phyloP scores from a whole-genome alignment of 495 filamentous ascomycete genomes.

The Aspergillus funiculosus region DNA sequence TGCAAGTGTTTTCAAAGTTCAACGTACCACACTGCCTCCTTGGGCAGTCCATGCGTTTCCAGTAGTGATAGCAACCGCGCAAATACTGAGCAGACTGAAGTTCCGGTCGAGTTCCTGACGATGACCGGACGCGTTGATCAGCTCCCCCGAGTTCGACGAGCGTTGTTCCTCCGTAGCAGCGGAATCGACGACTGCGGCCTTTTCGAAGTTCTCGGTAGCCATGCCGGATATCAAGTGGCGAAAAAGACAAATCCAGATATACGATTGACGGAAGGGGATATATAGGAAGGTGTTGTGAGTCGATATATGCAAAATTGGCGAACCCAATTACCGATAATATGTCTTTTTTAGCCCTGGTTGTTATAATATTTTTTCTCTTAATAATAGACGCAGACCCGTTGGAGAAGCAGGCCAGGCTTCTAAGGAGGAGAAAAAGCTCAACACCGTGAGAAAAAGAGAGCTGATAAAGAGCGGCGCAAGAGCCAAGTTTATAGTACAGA shows the following conservation, averaged over 20 bases:
- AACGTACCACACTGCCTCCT: constrained; percentile 16
- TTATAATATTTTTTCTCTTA: too few relatives aligned
- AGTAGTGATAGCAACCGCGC: constrained; percentile 16
- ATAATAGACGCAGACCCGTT: too few relatives aligned
- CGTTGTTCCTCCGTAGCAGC: constrained; percentile 5
- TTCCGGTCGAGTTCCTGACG: constrained; percentile 17
- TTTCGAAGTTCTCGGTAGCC: background rate
- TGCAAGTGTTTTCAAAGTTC: background rate
- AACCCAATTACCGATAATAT: too few relatives aligned
- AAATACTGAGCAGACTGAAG: constrained; percentile 17
- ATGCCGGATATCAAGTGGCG: background rate
- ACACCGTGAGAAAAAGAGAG: background rate
- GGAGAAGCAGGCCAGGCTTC: background rate
- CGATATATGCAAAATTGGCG: too few relatives aligned
- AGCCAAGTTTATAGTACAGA: background rate
- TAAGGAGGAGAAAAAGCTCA: background rate
- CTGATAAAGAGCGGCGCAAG: background rate
- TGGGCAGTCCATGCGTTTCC: constrained; percentile 20
- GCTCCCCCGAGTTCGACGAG: constrained; percentile 3
- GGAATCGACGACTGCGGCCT: constrained; percentile 3
- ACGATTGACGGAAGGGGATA: too few relatives aligned
- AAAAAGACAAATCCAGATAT: background rate
- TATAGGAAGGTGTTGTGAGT: too few relatives aligned
- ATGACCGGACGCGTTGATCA: constrained; percentile 17
- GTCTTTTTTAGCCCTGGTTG: too few relatives aligned